Evolutionary conservation across 805 yeast species (phyloP).

Genomic region (Ogataea pilisensis): DNA sequence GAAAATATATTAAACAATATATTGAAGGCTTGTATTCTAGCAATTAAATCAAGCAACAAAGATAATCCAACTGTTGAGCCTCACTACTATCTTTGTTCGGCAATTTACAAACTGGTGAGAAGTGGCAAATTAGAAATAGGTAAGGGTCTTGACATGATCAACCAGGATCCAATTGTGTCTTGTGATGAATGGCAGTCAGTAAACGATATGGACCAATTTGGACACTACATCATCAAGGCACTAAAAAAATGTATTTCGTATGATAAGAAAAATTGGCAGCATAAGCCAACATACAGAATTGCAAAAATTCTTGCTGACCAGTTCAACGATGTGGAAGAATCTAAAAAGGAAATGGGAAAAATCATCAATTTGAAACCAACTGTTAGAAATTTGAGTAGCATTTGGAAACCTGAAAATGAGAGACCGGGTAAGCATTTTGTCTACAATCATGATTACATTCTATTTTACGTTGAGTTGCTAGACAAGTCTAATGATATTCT

Average conservation of each 20-base stretch:
- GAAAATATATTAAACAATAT: slow-evolving; percentile 38
- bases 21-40: slow-evolving; percentile 40
- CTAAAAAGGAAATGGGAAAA: slow-evolving; percentile 59
- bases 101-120: slow-evolving; percentile 52
- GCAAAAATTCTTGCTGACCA: slow-evolving; percentile 60
- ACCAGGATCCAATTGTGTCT: slow-evolving; percentile 32
- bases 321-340: slow-evolving; percentile 46
- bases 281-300: slow-evolving; percentile 69
- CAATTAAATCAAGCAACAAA: slow-evolving; percentile 34
- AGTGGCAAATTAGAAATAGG: slow-evolving; percentile 30
- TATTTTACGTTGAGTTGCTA: slow-evolving; percentile 56
- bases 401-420: slow-evolving; percentile 93
- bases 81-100: slow-evolving; percentile 59
- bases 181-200: slow-evolving; percentile 7
- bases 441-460: slow-evolving; percentile 66
- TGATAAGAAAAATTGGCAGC: slow-evolving; percentile 92
- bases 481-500: slow-evolving; percentile 51
- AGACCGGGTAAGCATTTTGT: slow-evolving; percentile 90
- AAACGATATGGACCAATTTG: slow-evolving; percentile 31
- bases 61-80: slow-evolving; percentile 71
- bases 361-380: slow-evolving; percentile 64
- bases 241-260: slow-evolving; percentile 44
- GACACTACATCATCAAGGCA: slow-evolving; percentile 38
- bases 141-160: slow-evolving; percentile 38
- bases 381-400: slow-evolving; percentile 68